A percentile compares a stretch with the other conserved stretches of the same genome.
phyloP scores from a whole-genome alignment of 495 filamentous ascomycete species.

The Neurospora hispaniola region DNA sequence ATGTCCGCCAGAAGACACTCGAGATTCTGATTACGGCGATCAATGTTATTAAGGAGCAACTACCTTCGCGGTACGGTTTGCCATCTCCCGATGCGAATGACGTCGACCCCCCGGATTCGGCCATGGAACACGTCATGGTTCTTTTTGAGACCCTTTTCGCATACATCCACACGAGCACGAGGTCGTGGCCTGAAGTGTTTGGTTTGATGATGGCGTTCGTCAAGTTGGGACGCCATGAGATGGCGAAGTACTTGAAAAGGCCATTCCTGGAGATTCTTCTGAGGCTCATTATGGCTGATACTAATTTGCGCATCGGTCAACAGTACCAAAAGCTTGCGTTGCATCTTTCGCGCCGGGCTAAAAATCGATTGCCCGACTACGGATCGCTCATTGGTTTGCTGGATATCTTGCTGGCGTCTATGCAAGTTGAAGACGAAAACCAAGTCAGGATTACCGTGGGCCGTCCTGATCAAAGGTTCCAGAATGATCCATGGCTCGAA shows the following conservation, averaged over 20 bases:
- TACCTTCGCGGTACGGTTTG: constrained; percentile 32
- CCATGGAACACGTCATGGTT: constrained; percentile 25
- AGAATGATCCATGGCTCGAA: constrained; percentile 6
- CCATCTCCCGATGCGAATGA: constrained; percentile 7
- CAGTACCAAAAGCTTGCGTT: constrained; percentile 34
- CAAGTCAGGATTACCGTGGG: not conserved
- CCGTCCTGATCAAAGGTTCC: constrained; percentile 15
- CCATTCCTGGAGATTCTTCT: constrained; percentile 48
- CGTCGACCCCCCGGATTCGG: constrained; percentile 19
- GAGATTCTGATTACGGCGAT: constrained; percentile 47
- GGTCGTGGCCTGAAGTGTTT: constrained; percentile 77
- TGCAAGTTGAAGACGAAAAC: constrained; percentile 23
- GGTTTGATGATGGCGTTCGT: constrained; percentile 52
- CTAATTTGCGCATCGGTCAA: constrained; percentile 26
- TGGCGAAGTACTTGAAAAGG: constrained; percentile 41
- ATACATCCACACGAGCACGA: constrained; percentile 41
- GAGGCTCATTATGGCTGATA: constrained; percentile 53
- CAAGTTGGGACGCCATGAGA: constrained; percentile 43
- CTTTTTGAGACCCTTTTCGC: constrained; percentile 47
- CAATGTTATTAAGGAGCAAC: constrained; percentile 34
- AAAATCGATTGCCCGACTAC: constrained; percentile 41
- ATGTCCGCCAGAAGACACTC: constrained; percentile 50
- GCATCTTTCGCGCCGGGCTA: constrained; percentile 38
- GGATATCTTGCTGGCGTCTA: constrained; percentile 35
- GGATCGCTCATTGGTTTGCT: constrained; percentile 43